Evolutionary conservation across 768 basidiomycete species (phyloP), one percentile per base, ranked within the genome.

Genomic region (Termitomyces sp.): DNA sequence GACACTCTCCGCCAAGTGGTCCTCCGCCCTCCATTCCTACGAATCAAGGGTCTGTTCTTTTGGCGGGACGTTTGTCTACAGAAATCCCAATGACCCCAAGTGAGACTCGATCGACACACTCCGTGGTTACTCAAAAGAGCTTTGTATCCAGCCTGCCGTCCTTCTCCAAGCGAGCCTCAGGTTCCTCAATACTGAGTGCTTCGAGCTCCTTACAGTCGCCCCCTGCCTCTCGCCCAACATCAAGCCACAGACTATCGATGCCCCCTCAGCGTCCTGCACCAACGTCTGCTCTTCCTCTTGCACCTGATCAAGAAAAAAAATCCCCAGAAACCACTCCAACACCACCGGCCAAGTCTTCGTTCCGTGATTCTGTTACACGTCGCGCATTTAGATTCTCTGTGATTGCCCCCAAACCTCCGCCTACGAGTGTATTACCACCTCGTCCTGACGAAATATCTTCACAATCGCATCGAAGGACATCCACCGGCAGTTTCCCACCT

Each of bases 181-280:
- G 65, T 38, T 82, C 81, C 14, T 84, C 83, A 26, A 72, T 72
- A 19, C 66, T 72, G 12, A 84, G 79, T 59, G 65, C 78, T 28
- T 68, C 71, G 33, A 76, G 73, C 57, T 76, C 75, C 11, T 66
- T 71, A n/a, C 71, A 75, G 38, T 78, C 80, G 6, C 72, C 68
- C 35, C 41, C 61, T 41, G 59, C 35, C 43, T 61, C 66, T 48
- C 67, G 64, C 26, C 62, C 69, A 31, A 50, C 63, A 35, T 71
- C 74, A 5, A 76, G 87, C 31, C 78, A 85, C 63, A 76, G 89
- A 41, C 64, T 73, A 19, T 89, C 86, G 3, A 79, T 87, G 67
- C 87, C 81, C 3, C 83, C 89, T 3, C 89, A 83, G 30, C 83
- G 86, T 14, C 89, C 89, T 31, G 81, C 85, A 4, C 88, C 90